These are phyloP conservation scores for Microbotryum saponariae DNA, from an alignment of 1,284 basidiomycete species.

Conservation along the genomic window DNA sequence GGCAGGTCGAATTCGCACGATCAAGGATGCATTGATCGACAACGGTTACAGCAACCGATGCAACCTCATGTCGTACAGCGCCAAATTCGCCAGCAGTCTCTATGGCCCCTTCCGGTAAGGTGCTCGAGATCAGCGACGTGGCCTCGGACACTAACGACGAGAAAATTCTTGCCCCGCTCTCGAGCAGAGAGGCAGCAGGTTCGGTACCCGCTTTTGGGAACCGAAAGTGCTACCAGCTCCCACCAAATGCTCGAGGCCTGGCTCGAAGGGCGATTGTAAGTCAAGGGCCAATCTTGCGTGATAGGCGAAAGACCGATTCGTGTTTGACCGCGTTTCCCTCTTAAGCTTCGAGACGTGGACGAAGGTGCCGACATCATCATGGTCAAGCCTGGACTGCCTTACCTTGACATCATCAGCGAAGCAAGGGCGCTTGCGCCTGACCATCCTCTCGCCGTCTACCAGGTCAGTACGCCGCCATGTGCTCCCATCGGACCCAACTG, in stretches of 20 bases:
- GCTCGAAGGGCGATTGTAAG: constrained; percentile 82
- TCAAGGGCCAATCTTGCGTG: too few species aligned
- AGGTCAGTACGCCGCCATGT: constrained; percentile 33
- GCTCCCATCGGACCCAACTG: not conserved
- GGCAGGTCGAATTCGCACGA: constrained; percentile 55
- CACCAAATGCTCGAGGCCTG: constrained; percentile 76
- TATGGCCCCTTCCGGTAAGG: constrained; percentile 92
- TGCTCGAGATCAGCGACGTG: not conserved
- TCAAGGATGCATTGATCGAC: constrained; percentile 78
- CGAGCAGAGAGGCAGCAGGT: constrained; percentile 78
- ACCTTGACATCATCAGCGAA: constrained; percentile 91
- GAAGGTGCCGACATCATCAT: constrained; percentile 99
- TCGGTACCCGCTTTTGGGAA: constrained; percentile 90
- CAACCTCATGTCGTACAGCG: constrained; percentile 95
- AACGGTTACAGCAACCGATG: constrained; percentile 75
- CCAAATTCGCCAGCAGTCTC: constrained; percentile 92
- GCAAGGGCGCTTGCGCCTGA: constrained; percentile 73
- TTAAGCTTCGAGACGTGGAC: constrained; percentile 71
- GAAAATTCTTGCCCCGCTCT: not conserved
- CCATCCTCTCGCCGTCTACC: constrained; percentile 84
- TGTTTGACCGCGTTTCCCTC: too few species aligned
- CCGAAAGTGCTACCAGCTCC: constrained; percentile 95
- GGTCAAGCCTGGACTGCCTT: constrained; percentile 95
- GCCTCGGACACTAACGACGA: too few species aligned
- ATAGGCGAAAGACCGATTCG: too few species aligned